Conservation (phyloP, 2,329 filamentous ascomycete species). For the Penicillium brevicompactum region DNA sequence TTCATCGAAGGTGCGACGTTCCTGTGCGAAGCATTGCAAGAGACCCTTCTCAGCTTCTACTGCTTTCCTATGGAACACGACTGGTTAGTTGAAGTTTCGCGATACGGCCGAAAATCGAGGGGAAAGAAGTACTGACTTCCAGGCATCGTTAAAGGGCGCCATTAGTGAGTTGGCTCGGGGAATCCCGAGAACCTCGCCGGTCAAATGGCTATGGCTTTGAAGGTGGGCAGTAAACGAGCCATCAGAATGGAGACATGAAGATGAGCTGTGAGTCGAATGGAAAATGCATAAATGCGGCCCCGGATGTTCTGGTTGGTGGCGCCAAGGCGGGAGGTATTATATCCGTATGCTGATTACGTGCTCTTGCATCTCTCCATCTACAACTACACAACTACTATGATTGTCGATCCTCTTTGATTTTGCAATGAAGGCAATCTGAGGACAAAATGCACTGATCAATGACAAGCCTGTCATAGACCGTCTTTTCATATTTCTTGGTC, state of each 20-base stretch:
- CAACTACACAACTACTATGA: neutral
- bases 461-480: neutral
- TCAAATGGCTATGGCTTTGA: slow-evolving; percentile 61
- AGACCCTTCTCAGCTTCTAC: slow-evolving; percentile 53
- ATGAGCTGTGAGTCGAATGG: slow-evolving; percentile 9
- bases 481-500: slow-evolving; percentile 5
- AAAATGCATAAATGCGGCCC: slow-evolving; percentile 14
- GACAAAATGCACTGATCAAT: neutral
- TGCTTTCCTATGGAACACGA: slow-evolving; percentile 32
- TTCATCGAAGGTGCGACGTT: slow-evolving; percentile 52
- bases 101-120: slow-evolving; percentile 10
- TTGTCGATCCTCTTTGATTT: neutral
- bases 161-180: slow-evolving; percentile 37
- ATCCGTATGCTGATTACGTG: slow-evolving; percentile 1
- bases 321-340: slow-evolving; percentile 14
- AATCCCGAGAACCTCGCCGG: slow-evolving; percentile 54
- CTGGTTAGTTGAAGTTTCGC: slow-evolving; percentile 18
- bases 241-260: slow-evolving; percentile 42
- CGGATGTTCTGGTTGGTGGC: slow-evolving; percentile 8
- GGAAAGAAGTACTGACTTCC: slow-evolving; percentile 49
- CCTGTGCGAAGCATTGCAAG: slow-evolving; percentile 50
- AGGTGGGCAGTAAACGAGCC: slow-evolving; percentile 56
- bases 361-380: neutral
- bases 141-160: slow-evolving; percentile 54
- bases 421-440: neutral